Base-by-base conservation (phyloP, 441 rosid species). In the Corymbia calophylla region DNA sequence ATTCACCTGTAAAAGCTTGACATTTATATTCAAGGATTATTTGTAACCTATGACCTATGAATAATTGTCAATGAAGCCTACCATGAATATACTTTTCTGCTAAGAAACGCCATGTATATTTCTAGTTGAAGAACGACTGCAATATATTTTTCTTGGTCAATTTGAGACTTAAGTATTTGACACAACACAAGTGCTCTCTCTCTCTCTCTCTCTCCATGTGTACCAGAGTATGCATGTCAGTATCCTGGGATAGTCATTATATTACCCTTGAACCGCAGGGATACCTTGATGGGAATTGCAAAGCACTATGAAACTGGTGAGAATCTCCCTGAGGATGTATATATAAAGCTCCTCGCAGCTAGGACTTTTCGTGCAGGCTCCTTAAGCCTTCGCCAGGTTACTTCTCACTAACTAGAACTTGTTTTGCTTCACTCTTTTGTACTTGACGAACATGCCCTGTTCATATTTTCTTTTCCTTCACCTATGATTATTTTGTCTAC, bases 321-420 rank as follows among this genome's bases (percentile, higher is more conserved):
- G 92, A 92, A 91, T 91, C 96, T 97, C 85, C 99, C 98, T 15
- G 99, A 97, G 91, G 98, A 96, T 77, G 96, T 97, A 77, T 97
- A 94, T 93, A 90, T 81, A 93, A 97, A 97, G 93, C 98, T 97
- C 89, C 96, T 97, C 6, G 99, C 99, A 82, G 99, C 99, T 66
- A 96, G 98, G 93, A 97, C 99, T 86, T 97, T 93, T 90, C 95
- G 97, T 87, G 99, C 99, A 25, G 99, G 99, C 84, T 96, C 97
- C 90, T 92, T 94, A 35, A 96, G 98, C 92, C 98, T 97, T 91
- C 98, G 98, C 70, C 99, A 97, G 96, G 99, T 97, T 88, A 88
- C 94, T 93, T 39, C 86, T 90, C 87, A 88, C 66, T 55, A 29
- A 39, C 48, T 12, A 49, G 53, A 44, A 31, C 68, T 86, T 14